A percentile compares a stretch with the other conserved stretches of the same genome.
phyloP scores from a whole-genome alignment of 1,284 basidiomycete genomes.

The Lignosus rhinocerotis region DNA sequence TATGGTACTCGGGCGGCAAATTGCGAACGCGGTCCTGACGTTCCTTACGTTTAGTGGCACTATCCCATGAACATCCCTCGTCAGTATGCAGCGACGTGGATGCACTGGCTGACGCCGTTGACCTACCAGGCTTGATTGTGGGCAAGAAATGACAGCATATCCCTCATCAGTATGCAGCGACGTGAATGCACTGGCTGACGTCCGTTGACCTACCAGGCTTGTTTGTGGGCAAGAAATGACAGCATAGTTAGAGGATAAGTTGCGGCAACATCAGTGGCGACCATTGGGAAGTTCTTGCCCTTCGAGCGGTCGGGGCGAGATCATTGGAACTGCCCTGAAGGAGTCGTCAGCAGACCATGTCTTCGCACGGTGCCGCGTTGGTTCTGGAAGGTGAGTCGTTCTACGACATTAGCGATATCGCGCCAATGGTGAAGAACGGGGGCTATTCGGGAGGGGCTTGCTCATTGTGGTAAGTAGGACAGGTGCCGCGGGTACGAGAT shows the following conservation, averaged over 20 bases:
- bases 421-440: not conserved
- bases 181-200: not conserved
- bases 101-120: not conserved
- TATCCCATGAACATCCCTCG: constrained; percentile 6
- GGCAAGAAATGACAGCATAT: constrained; percentile 32
- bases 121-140: constrained; percentile 37
- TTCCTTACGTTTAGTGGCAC: constrained; percentile 46
- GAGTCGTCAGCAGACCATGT: constrained; percentile 4
- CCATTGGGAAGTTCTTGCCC: not conserved
- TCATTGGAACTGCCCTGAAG: not conserved
- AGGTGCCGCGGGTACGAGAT: too few species aligned
- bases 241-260: constrained; percentile 24
- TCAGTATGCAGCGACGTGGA: not conserved
- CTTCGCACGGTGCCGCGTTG: not conserved
- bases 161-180: not conserved
- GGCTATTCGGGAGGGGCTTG: not conserved
- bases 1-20: constrained; percentile 42
- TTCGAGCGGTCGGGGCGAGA: not conserved
- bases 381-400: not conserved
- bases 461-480: not conserved
- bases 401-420: not conserved
- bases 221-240: constrained; percentile 33
- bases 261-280: not conserved
- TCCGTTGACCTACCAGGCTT: constrained; percentile 33
- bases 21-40: constrained; percentile 43